These are phyloP conservation scores for Panicum hallii DNA, from an alignment of 202 grass and related monocot genomes.

Conservation along the genomic window DNA sequence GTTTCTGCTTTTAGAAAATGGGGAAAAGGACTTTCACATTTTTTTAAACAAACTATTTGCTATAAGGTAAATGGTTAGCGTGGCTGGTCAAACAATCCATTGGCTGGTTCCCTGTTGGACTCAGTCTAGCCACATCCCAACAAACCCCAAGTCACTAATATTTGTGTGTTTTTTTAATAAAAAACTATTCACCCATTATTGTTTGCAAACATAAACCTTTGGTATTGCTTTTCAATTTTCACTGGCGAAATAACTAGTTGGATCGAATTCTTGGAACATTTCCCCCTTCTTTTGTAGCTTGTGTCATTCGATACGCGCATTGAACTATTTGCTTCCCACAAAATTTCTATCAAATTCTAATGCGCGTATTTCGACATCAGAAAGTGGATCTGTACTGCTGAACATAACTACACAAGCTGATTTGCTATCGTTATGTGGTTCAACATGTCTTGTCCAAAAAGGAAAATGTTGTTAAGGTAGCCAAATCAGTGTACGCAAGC, in stretches of 20 bases:
- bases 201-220: background rate
- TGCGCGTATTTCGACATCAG: background rate
- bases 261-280: background rate
- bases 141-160: constrained; percentile 1
- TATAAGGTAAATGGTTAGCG: background rate
- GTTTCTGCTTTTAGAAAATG: constrained; percentile 1
- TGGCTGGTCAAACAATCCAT: constrained; percentile 46
- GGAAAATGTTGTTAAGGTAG: background rate
- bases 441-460: background rate
- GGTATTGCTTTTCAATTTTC: background rate
- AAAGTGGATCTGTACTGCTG: background rate
- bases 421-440: background rate
- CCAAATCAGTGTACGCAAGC: background rate
- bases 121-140: constrained; percentile 32
- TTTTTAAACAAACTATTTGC: background rate
- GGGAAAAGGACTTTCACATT: background rate
- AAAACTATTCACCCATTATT: background rate
- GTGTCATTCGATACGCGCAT: background rate
- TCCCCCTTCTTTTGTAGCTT: background rate
- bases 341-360: background rate
- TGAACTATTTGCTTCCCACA: background rate
- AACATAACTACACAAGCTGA: background rate
- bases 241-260: background rate
- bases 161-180: background rate
- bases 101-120: constrained; percentile 26